phyloP scores from a whole-genome alignment of 345 rosid species.

The Lepidium sativum region DNA sequence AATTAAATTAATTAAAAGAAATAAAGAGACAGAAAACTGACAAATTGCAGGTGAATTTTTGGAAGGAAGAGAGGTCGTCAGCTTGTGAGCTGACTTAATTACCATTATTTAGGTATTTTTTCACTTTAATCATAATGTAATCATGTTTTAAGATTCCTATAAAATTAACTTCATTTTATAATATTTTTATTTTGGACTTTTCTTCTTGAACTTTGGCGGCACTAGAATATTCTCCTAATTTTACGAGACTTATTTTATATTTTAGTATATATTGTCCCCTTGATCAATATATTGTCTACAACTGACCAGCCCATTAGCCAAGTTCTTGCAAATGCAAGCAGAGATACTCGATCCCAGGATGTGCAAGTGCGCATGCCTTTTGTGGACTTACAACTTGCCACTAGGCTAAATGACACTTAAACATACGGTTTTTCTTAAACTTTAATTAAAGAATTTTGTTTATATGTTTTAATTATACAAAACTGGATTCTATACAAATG shows the following conservation, averaged over 20 bases:
- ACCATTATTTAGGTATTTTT: constrained; percentile 28
- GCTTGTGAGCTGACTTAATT: constrained; percentile 85
- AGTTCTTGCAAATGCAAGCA: too few species aligned
- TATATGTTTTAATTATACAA: not conserved
- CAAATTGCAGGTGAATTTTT: constrained; percentile 91
- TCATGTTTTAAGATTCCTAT: constrained; percentile 41
- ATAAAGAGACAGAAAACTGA: constrained; percentile 60
- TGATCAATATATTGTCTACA: too few species aligned
- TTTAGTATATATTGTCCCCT: not conserved
- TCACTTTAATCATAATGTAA: constrained; percentile 88
- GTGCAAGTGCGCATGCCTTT: too few species aligned
- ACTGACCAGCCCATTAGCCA: too few species aligned
- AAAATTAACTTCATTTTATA: constrained; percentile 24
- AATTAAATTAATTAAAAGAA: not conserved
- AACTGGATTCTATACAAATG: not conserved
- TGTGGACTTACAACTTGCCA: too few species aligned
- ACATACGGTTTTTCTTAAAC: not conserved
- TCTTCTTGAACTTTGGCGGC: constrained; percentile 87
- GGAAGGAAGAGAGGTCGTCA: constrained; percentile 50
- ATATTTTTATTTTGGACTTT: constrained; percentile 55
- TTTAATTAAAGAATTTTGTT: too few species aligned
- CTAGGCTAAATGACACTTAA: too few species aligned
- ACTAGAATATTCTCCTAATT: constrained; percentile 78
- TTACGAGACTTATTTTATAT: constrained; percentile 29
- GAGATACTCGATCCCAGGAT: too few species aligned